These are phyloP conservation scores for Viola odorata DNA, from an alignment of 345 rosid species.

Conservation along the genomic window DNA sequence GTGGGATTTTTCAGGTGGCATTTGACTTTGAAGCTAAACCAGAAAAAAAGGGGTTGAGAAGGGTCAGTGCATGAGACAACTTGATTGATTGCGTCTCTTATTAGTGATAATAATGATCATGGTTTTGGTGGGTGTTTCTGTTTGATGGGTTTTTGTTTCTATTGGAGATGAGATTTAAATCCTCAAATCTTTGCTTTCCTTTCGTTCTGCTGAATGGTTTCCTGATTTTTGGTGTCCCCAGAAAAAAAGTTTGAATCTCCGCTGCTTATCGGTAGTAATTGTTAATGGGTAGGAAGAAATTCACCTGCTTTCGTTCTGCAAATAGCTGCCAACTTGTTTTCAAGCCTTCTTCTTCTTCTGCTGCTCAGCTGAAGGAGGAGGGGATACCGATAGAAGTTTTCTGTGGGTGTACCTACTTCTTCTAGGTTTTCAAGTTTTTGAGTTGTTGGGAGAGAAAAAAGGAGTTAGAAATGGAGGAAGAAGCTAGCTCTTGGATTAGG, in stretches of 20 bases:
- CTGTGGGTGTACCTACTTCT: slow-evolving; percentile 14
- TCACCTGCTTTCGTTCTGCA: slow-evolving; percentile 15
- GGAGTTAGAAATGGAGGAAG: slow-evolving; percentile 53
- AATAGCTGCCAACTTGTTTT: slow-evolving; percentile 11
- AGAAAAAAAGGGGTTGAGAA: not conserved
- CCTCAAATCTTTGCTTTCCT: slow-evolving; percentile 21
- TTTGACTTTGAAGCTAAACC: slow-evolving; percentile 30
- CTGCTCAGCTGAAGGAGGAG: slow-evolving; percentile 20
- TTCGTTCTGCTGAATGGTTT: slow-evolving; percentile 20
- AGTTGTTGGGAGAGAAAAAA: slow-evolving; percentile 1
- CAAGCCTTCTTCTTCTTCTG: slow-evolving; percentile 6
- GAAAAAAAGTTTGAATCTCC: slow-evolving; percentile 14
- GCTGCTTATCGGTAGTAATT: not conserved
- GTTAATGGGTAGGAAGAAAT: slow-evolving; percentile 22
- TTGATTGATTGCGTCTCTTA: not conserved
- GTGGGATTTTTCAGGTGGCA: slow-evolving; percentile 45
- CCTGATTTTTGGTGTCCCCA: slow-evolving; percentile 10
- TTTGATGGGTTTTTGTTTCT: slow-evolving; percentile 16
- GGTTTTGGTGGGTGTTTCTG: slow-evolving; percentile 5
- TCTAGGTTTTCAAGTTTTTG: slow-evolving; percentile 18
- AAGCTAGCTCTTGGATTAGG: slow-evolving; percentile 77
- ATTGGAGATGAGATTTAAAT: slow-evolving; percentile 28
- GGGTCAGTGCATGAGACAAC: slow-evolving; percentile 3
- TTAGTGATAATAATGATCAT: not conserved
- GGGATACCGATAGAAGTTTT: slow-evolving; percentile 7